Conservation (phyloP, 148 eudicot species). For the Nepenthes mirabilis region DNA sequence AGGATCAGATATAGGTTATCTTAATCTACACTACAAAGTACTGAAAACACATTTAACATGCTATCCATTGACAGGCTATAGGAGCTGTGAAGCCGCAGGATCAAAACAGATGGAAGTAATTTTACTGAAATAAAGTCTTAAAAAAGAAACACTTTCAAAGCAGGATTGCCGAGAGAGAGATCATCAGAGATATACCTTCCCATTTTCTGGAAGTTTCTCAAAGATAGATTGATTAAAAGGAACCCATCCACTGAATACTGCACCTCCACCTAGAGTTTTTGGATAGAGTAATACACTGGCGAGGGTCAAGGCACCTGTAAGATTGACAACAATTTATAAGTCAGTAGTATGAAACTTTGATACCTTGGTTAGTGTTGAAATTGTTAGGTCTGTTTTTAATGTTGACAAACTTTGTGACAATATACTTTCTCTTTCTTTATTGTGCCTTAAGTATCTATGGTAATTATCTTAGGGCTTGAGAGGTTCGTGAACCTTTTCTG, state of each 20-base stretch:
- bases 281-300: constrained; percentile 92
- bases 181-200: constrained; percentile 42
- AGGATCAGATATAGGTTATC: too few relatives aligned
- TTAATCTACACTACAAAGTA: too few relatives aligned
- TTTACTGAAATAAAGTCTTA: background rate
- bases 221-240: constrained; percentile 64
- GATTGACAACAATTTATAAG: background rate
- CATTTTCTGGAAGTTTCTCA: constrained; percentile 55
- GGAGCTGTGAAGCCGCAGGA: background rate
- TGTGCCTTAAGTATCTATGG: too few relatives aligned
- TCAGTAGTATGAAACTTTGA: too few relatives aligned
- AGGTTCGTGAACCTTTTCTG: too few relatives aligned
- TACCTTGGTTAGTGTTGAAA: too few relatives aligned
- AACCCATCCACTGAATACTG: constrained; percentile 97
- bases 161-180: background rate
- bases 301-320: constrained; percentile 86
- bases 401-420: too few relatives aligned
- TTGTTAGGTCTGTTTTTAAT: background rate
- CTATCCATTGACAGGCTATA: background rate
- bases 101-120: too few relatives aligned
- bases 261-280: constrained; percentile 87
- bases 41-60: background rate
- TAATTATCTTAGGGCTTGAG: too few relatives aligned
- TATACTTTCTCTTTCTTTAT: too few relatives aligned
- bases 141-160: background rate